phyloP scores from a whole-genome alignment of 768 basidiomycete species.

The Kwoniella sp. region DNA sequence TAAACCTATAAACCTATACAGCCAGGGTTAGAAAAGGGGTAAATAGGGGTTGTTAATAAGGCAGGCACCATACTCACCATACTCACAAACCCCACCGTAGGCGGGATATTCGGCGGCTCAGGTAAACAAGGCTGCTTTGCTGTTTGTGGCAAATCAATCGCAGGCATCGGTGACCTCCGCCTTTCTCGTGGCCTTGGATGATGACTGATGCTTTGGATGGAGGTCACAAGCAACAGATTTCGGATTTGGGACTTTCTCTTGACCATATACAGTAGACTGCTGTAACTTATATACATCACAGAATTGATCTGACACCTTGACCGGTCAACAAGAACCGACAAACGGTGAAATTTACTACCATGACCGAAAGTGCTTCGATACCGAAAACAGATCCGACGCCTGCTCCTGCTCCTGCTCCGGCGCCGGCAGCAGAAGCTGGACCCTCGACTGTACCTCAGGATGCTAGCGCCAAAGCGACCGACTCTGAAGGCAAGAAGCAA shows the following conservation, averaged over 20 bases:
- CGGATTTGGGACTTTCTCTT: not conserved
- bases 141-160: not conserved
- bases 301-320: no score
- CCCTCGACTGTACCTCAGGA: constrained; percentile 4
- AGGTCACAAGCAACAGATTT: not conserved
- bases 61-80: not conserved
- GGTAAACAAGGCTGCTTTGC: not conserved
- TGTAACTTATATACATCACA: no score
- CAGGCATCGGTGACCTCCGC: not conserved
- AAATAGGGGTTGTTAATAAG: not conserved
- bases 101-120: not conserved
- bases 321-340: no score
- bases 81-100: no score
- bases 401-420: not conserved
- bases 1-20: no score
- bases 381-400: not conserved
- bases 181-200: not conserved
- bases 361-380: constrained; percentile 1
- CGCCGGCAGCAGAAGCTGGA: constrained; percentile 8
- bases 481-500: constrained; percentile 56
- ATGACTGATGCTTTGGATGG: not conserved
- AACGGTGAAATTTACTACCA: no score
- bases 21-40: no score
- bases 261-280: no score
- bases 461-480: not conserved